Conservation (phyloP, 2,329 filamentous ascomycete genomes). For the Verticillium nonalfalfae region DNA sequence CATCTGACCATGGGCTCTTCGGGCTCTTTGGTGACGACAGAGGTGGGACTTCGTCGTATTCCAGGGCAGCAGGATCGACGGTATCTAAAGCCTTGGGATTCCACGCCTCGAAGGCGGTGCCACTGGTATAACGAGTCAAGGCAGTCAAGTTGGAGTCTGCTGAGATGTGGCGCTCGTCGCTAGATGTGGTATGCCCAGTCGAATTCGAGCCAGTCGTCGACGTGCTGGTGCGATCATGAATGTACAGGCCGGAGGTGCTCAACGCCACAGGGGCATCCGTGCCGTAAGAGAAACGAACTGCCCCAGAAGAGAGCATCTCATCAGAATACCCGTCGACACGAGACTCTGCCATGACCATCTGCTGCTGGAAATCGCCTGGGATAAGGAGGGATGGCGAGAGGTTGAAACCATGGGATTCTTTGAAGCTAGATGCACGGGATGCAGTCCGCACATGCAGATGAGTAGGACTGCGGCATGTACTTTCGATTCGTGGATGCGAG, state of each 20-base stretch:
- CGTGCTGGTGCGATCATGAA: slow-evolving; percentile 42
- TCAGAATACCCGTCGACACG: slow-evolving; percentile 17
- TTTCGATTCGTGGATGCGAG: slow-evolving; percentile 38
- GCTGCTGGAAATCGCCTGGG: slow-evolving; percentile 50
- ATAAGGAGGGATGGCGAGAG: slow-evolving; percentile 58
- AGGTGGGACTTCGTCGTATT: slow-evolving; percentile 13
- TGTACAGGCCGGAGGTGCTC: slow-evolving; percentile 22
- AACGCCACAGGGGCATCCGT: slow-evolving; percentile 26
- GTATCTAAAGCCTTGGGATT: slow-evolving; percentile 18
- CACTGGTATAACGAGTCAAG: slow-evolving; percentile 46
- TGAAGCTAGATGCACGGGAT: slow-evolving; percentile 48
- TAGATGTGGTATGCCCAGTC: slow-evolving; percentile 39
- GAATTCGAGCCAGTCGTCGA: slow-evolving; percentile 47
- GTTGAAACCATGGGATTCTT: slow-evolving; percentile 52
- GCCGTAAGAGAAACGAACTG: slow-evolving; percentile 24
- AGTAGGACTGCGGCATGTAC: slow-evolving; percentile 18
- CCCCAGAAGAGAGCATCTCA: slow-evolving; percentile 24
- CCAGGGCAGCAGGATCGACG: slow-evolving; percentile 21
- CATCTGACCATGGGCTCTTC: slow-evolving; percentile 9
- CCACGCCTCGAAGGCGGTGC: slow-evolving; percentile 32
- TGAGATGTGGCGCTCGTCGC: slow-evolving; percentile 46
- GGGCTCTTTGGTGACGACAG: slow-evolving; percentile 4
- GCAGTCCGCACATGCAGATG: slow-evolving; percentile 29
- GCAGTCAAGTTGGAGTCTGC: slow-evolving; percentile 47
- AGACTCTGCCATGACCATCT: slow-evolving; percentile 32